Base-by-base conservation (phyloP, 371 early-diverging fungal species). In the Mucor sp. region DNA sequence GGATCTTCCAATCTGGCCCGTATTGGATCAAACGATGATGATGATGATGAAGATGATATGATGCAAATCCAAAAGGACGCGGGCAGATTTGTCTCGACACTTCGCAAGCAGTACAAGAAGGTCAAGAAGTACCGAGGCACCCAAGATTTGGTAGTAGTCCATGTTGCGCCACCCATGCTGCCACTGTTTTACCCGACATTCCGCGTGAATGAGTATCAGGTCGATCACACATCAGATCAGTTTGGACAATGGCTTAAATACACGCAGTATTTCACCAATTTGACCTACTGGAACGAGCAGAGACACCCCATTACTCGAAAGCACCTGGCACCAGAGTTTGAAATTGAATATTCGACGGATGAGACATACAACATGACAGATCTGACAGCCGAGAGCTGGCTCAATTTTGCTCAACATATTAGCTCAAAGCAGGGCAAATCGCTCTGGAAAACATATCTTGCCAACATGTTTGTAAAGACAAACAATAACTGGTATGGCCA, bases 111-210 rank as follows among this genome's bases (percentile, higher is more conserved):
- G 53, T 80, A 80, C 58, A 59, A 72, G 63, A n/a, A 75, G 32
- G 41, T 74, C 53, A 39, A 79, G 50, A 47, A 70, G 39, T 17
- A 76, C 64, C 57, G 80, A 61, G 62, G 74, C 86, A 39, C 65
- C 47, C 57, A 70, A 25, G n/a, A 83, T n/a, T 75, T 80, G 61
- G 81, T 81, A 3, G 83, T 89, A 0, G 74, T 88, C 9, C 71
- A 83, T 21, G 77, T 89, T 0, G 79, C 86, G 2, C 93, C 93
- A 1, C 85, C 90, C 47, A 85, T 93, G 47, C 83, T 92, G 23
- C 93, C 92, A 6, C 80, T 83, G 19, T 87, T 86, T 72, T 80
- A 89, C 68, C 93, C 93, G 5, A 80, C 86, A 3, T 83, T 90
- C 63, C 87, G 93, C 21, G 79, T 93, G 2, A 83, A 85, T 69